Evolutionary conservation across 495 filamentous ascomycete genomes (phyloP), one percentile per base, ranked within the genome.

Genomic region (Xylaria intraflava): DNA sequence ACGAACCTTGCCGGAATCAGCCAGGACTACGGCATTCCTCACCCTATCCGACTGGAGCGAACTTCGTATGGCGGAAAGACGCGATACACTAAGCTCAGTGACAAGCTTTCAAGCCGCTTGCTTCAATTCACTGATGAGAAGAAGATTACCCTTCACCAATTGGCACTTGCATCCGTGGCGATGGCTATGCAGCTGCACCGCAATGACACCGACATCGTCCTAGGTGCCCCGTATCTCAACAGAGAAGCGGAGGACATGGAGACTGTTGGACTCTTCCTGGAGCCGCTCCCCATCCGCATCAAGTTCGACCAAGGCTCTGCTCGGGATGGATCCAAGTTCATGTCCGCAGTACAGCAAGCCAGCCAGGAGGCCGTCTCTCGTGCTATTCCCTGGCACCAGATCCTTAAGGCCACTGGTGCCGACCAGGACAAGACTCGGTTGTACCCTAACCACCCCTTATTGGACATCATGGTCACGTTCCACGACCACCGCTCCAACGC

Each of bases 401-500:
- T 27, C 1, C 19, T 22, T 23, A 23, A 22, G 7, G 4, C 20
- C 19, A 22, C 39, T 20, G 19, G 17, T 2, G 1, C 41, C 23
- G 41, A 20, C 23, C 2, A 29, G 9, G 41, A 44, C 3, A 29
- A 44, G 23, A 9, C 11, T n/a, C 3, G 41, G 23, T 1, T 27
- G 9, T 58, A 48, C 38, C 65, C 63, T 2, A 56, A 62, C 19
- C 59, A 70, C 36, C 60, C 63, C 2, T 24, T 70, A 1, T 59
- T 65, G 17, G 65, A 70, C 38, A 49, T 56, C 19, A 64, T 68
- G 59, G 65, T 70, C 0, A 65, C 67, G 16, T 66, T 68, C 52
- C 67, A 70, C 46, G 55, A 66, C 9, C 23, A 27, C 14, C 23
- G 23, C 22, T 10, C 41, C 3, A 41, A 11, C 6, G 11, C 20